Evolutionary conservation across 352 stramenopile genomes (phyloP).

Genomic region (Phytophthora cajani): DNA sequence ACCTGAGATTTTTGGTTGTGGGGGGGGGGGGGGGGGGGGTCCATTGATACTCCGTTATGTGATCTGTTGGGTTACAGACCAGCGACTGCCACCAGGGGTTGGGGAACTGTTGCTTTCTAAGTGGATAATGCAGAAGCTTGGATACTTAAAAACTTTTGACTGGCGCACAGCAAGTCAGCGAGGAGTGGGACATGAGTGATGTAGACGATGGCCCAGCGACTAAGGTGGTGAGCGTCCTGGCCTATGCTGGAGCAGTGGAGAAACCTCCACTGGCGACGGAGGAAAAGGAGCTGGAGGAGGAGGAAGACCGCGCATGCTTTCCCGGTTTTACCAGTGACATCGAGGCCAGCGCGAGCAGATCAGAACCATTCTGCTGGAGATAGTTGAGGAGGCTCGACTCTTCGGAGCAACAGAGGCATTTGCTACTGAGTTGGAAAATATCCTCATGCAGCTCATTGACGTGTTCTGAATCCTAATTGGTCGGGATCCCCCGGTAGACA

Average conservation of each 20-base stretch:
- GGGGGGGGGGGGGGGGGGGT: background rate
- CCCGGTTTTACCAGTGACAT: background rate
- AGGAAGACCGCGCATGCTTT: background rate
- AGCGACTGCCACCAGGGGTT: background rate
- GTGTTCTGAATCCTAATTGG: background rate
- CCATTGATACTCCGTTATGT: slow-evolving; percentile 15
- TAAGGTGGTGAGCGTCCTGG: background rate
- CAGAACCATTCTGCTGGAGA: background rate
- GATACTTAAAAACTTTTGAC: slow-evolving; percentile 7
- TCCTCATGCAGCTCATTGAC: background rate
- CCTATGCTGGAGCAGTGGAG: background rate
- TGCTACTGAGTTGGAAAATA: background rate
- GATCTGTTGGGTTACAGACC: slow-evolving; percentile 15
- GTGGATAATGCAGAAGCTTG: slow-evolving; percentile 8
- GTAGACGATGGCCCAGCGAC: background rate
- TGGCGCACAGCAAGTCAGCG: background rate
- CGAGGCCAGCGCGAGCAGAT: background rate
- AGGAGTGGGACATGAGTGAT: background rate
- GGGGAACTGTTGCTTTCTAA: slow-evolving; percentile 14
- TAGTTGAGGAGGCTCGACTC: background rate
- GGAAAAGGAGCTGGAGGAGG: background rate
- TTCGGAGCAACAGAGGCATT: background rate
- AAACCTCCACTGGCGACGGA: background rate
- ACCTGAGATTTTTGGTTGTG: slow-evolving; percentile 18
- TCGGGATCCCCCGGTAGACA: background rate